Percentiles rank a stretch among this genome's conserved stretches.
These are phyloP conservation scores for Magnolia officinalis DNA, from an alignment of 164 flowering plant genomes.

Conservation along the genomic window DNA sequence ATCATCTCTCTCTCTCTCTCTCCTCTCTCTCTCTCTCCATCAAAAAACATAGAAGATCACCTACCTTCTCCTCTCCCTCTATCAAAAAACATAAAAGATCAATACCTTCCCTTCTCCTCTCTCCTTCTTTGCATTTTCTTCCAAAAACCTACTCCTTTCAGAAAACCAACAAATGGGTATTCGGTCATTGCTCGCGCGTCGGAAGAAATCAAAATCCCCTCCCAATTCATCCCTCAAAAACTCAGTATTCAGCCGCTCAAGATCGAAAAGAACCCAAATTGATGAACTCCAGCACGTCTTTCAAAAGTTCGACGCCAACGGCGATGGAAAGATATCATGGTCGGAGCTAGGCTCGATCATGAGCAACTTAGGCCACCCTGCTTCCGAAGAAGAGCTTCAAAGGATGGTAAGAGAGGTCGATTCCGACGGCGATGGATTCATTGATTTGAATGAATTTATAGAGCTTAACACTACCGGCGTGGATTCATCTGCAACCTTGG, in stretches of 20 bases:
- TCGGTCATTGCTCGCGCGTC: slow-evolving; percentile 14
- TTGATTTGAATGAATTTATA: slow-evolving; percentile 58
- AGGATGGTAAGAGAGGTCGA: slow-evolving; percentile 58
- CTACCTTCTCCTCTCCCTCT: background rate
- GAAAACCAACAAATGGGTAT: slow-evolving; percentile 8
- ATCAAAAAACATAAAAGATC: background rate
- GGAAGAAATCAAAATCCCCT: slow-evolving; percentile 2
- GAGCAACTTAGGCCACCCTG: slow-evolving; percentile 48
- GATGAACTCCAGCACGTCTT: slow-evolving; percentile 64
- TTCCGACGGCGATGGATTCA: slow-evolving; percentile 74
- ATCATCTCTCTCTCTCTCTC: background rate
- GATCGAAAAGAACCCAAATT: slow-evolving; percentile 15
- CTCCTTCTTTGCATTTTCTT: background rate
- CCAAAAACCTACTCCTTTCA: background rate
- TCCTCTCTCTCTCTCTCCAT: too few relatives aligned
- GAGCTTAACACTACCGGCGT: slow-evolving; percentile 59
- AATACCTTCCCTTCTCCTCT: slow-evolving; percentile 2
- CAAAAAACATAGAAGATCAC: background rate
- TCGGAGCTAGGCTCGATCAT: slow-evolving; percentile 63
- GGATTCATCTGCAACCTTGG: slow-evolving; percentile 37
- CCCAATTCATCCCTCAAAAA: background rate
- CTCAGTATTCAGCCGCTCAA: background rate
- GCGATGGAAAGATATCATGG: slow-evolving; percentile 79
- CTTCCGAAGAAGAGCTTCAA: slow-evolving; percentile 49
- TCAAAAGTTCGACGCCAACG: slow-evolving; percentile 69